Conservation (phyloP, 31 red algal species). For the Bonnemaisonia californica region DNA sequence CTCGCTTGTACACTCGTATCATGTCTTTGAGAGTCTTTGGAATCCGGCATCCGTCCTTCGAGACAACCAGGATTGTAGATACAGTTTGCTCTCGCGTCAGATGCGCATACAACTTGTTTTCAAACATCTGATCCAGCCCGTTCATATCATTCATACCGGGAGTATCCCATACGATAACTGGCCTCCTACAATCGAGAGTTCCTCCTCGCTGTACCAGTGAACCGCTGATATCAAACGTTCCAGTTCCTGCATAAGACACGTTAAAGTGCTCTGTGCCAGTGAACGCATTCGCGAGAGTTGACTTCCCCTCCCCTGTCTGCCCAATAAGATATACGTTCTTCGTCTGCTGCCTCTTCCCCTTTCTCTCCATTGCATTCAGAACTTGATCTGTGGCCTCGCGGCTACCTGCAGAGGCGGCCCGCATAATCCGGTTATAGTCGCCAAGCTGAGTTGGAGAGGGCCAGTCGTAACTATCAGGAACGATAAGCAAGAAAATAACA, state of each 20-base stretch:
- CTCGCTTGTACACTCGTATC: neutral
- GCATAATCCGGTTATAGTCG: neutral
- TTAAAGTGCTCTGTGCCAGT: constrained; percentile 4
- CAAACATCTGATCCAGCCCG: neutral
- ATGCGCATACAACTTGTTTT: constrained; percentile 11
- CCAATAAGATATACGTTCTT: constrained; percentile 17
- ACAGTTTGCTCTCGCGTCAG: constrained; percentile 16
- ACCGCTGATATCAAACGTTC: constrained; percentile 15
- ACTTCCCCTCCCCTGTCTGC: constrained; percentile 25
- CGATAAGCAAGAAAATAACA: too few relatives aligned
- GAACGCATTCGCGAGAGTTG: constrained; percentile 11
- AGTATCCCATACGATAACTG: constrained; percentile 22
- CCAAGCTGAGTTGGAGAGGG: constrained; percentile 1
- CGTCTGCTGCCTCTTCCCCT: neutral
- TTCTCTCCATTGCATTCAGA: neutral
- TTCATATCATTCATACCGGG: constrained; percentile 28
- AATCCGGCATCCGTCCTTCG: constrained; percentile 8
- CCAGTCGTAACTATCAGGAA: constrained; percentile 11
- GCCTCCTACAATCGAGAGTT: neutral
- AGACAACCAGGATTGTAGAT: constrained; percentile 20
- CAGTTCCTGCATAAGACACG: constrained; percentile 26
- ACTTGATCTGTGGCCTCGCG: neutral
- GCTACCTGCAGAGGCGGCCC: neutral
- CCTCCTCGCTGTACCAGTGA: neutral
- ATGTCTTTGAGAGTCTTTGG: neutral